Conservation (phyloP, 306 rosid species). For the Inga leiocalycina region DNA sequence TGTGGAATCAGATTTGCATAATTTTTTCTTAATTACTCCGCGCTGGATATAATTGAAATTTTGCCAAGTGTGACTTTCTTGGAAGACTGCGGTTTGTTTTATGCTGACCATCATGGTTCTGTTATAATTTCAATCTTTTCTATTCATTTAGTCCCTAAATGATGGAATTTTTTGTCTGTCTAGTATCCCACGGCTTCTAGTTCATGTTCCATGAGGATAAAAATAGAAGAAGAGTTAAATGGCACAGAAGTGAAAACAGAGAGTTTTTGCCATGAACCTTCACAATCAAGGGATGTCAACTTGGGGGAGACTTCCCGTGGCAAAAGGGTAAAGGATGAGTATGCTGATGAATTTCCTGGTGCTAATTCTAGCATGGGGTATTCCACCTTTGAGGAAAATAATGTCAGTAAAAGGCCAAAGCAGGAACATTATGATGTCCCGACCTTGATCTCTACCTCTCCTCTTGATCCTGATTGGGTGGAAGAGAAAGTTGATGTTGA, state of each 20-base stretch:
- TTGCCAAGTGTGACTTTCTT: neutral
- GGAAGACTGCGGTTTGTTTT: neutral
- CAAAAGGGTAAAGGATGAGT: conserved; percentile 66
- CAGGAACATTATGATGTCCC: conserved; percentile 56
- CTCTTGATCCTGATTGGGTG: conserved; percentile 47
- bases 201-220: conserved; percentile 36
- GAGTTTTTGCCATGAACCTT: conserved; percentile 39
- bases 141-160: conserved; percentile 29
- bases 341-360: conserved; percentile 38
- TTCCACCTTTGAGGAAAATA: conserved; percentile 34
- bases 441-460: conserved; percentile 37
- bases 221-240: conserved; percentile 42
- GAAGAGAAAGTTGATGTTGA: conserved; percentile 60
- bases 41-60: neutral
- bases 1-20: neutral
- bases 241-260: conserved; percentile 51
- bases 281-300: conserved; percentile 43
- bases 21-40: neutral
- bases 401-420: conserved; percentile 65
- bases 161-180: conserved; percentile 32
- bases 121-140: neutral
- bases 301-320: conserved; percentile 46
- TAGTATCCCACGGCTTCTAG: conserved; percentile 42
- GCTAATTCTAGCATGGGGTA: conserved; percentile 27
- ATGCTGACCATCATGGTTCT: neutral